Base-by-base conservation (phyloP, 768 basidiomycete species). In the Roridomyces roridus region DNA sequence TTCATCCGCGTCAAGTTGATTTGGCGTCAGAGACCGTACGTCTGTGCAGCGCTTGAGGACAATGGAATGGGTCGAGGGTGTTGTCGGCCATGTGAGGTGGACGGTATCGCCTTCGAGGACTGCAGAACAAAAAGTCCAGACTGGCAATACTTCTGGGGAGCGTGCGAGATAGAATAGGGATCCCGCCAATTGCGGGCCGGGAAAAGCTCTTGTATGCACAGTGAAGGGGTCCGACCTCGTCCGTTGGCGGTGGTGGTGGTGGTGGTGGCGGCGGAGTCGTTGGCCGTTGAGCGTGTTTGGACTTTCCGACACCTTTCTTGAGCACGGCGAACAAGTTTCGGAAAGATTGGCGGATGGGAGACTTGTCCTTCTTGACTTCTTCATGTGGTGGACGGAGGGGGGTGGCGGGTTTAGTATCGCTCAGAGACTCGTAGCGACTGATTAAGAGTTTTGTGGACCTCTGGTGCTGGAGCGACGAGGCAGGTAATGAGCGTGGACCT, bases 331-430 rank as follows among this genome's bases (percentile, higher is more conserved):
- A 72, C 26, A 89, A 67, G 61, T 85, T 89, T 36, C 82, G 80
- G 59, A 90, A 72, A 17, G 87, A 89, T 67, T 83, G 83, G 21
- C 86, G 81, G 46, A 90, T 72, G 3, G 85, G 84, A 5, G 85
- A 87, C 65, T 80, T 85, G 56, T 74, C 78, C 55, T 68, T 39
- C 59, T 60, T 53, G 45, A 63, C 18, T 14, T 31, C 36, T 23
- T 40, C 26, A 28, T 57, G 59, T 44, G 53, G 64, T 45, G 61
- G 51, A 25, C 57, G 51, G 29, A 52, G 59, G 14, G 59, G 59
- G 53, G 45, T 45, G 41, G 46, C 44, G 29, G 57, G 62, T 40
- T 34, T 45, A 9, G 39, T 41, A 11, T 49, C 65, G 35, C 63
- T 67, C 63, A 85, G 73, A 15, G 81, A 75, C 65, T 87, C 85